Conservation (phyloP, 2,329 filamentous ascomycete genomes). For the Hypoxylon rubiginosum region DNA sequence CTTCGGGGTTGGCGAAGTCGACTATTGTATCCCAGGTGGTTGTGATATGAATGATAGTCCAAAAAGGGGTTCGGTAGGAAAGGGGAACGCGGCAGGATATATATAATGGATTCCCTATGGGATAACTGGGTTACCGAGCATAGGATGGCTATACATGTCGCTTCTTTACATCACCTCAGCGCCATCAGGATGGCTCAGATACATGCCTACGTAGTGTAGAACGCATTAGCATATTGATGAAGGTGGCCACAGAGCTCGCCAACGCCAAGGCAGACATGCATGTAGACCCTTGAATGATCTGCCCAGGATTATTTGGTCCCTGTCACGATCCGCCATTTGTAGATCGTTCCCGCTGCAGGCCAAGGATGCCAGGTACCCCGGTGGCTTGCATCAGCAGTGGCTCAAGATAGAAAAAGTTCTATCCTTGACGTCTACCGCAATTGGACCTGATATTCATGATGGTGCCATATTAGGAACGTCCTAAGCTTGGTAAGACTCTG, state of each 20-base stretch:
- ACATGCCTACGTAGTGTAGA: background rate
- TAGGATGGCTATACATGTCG: background rate
- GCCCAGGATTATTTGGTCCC: slow-evolving; percentile 10
- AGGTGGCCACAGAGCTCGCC: background rate
- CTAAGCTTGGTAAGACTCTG: slow-evolving; percentile 1
- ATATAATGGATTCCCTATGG: slow-evolving; percentile 16
- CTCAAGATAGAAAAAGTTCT: slow-evolving; percentile 10
- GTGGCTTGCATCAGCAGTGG: slow-evolving; percentile 22
- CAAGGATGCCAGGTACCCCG: background rate
- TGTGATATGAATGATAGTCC: slow-evolving; percentile 3
- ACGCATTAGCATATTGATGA: background rate
- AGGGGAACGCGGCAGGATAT: slow-evolving; percentile 2
- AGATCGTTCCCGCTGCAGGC: slow-evolving; percentile 25
- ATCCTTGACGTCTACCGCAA: slow-evolving; percentile 1
- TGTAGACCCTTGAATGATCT: slow-evolving; percentile 17
- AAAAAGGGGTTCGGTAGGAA: background rate
- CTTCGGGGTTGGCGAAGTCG: background rate
- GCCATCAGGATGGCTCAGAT: background rate
- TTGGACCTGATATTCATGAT: slow-evolving; percentile 8
- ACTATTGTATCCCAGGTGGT: background rate
- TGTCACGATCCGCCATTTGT: slow-evolving; percentile 22
- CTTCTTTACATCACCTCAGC: slow-evolving; percentile 16
- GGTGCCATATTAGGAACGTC: slow-evolving; percentile 10
- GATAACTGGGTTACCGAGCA: background rate
- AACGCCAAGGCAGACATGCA: slow-evolving; percentile 1